These are phyloP conservation scores for Amyloporia xantha DNA, from an alignment of 768 basidiomycete genomes.

Conservation along the genomic window DNA sequence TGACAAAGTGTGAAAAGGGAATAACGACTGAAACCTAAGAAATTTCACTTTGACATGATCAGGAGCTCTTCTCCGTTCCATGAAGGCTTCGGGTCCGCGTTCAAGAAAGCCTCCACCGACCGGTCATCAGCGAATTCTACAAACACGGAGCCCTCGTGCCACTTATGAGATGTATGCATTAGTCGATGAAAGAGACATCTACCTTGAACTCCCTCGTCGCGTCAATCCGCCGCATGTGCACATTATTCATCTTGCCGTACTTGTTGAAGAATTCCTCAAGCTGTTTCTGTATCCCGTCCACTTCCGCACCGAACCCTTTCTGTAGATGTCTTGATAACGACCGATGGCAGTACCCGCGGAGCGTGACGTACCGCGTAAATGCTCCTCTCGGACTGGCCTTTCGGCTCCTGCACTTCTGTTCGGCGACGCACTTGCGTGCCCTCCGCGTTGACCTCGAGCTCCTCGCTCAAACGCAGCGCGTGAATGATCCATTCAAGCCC, in stretches of 20 bases:
- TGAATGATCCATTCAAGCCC: conserved; percentile 66
- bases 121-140: conserved; percentile 75
- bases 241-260: conserved; percentile 73
- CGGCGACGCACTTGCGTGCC: conserved; percentile 68
- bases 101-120: conserved; percentile 68
- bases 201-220: conserved; percentile 87
- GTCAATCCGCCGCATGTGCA: conserved; percentile 80
- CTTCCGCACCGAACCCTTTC: conserved; percentile 84
- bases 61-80: conserved; percentile 73
- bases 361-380: conserved; percentile 73
- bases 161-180: neutral
- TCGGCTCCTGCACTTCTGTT: conserved; percentile 72
- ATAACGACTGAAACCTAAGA: neutral
- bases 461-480: conserved; percentile 47
- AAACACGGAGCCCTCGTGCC: conserved; percentile 79
- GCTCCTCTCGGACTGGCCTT: conserved; percentile 74
- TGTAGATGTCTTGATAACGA: too few relatives aligned
- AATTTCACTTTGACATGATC: conserved; percentile 79
- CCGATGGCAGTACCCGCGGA: neutral
- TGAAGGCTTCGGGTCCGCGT: conserved; percentile 72
- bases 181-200: conserved; percentile 11
- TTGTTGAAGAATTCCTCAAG: conserved; percentile 76
- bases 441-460: conserved; percentile 70
- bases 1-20: conserved; percentile 21
- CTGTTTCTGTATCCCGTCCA: conserved; percentile 55